Evolutionary conservation across 2,329 filamentous ascomycete species (phyloP), one percentile per base, ranked within the genome.

Genomic region (Sphaceloma murrayae): DNA sequence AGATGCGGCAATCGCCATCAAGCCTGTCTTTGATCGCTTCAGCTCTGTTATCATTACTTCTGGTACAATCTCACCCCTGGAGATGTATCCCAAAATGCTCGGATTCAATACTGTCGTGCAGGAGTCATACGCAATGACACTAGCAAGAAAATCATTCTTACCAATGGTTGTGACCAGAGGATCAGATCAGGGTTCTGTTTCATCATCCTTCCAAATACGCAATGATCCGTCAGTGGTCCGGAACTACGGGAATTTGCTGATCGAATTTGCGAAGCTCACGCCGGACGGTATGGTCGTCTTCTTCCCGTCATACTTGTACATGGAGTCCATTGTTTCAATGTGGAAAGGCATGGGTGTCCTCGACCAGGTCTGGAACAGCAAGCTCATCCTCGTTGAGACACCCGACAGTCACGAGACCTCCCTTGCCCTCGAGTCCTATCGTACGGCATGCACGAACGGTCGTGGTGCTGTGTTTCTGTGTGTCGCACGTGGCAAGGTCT

Each of bases 21-120:
- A 91, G 51, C 91, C 91, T 0, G 89, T 98, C 4, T 95, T 98
- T 58, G 89, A 98, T 48, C 81, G 91, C 42, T 98, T 98, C 62
- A 88, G 85, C 62, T 96, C 91, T 1, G 91, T 98, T 52, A 94
- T 98, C 58, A 96, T 98, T 60, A 98, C 91, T 0, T 96, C 91
- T 0, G 91, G 91, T 51, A 98, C 91, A 1, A 86, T 98, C 49
- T 96, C 91, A 1, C 91, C 91, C 0, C 67, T 98, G 3, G 93
- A 98, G 60, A 98, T 98, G 83, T 98, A 98, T 57, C 93, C 91
- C 0, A 95, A 94, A 58, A 98, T 98, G 88, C 78, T 98, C 18
- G 83, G 86, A 43, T 98, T 98, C 65, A 74, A 74, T 7, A 86
- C 88, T 1, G 87, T 96, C 0, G 82, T 96, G 2, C 88, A 96